A percentile compares a stretch with the other conserved stretches of the same genome.
These are phyloP conservation scores for Amborella trichopoda DNA, from an alignment of 164 flowering plant genomes.

Conservation along the genomic window DNA sequence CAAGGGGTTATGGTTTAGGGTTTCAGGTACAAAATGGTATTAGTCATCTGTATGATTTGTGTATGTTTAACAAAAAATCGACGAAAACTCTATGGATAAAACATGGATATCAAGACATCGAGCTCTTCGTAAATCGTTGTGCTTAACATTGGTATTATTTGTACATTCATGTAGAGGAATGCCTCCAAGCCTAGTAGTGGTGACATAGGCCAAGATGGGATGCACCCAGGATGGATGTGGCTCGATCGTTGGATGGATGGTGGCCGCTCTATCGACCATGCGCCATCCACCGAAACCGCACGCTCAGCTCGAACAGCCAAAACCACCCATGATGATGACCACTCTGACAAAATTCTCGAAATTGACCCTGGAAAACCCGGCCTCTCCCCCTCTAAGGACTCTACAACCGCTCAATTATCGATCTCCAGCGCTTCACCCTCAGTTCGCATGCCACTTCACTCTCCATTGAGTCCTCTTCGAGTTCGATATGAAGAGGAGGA, in stretches of 20 bases:
- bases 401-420: conserved; percentile 24
- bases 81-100: too few species aligned
- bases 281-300: conserved; percentile 8
- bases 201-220: conserved; percentile 13
- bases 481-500: conserved; percentile 19
- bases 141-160: too few species aligned
- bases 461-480: conserved; percentile 17
- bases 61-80: too few species aligned
- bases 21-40: too few species aligned
- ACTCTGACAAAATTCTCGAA: conserved; percentile 61
- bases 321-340: conserved; percentile 27
- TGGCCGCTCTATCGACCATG: conserved; percentile 14
- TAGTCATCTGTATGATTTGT: too few species aligned
- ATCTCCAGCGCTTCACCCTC: conserved; percentile 22
- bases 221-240: conserved; percentile 30
- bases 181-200: conserved; percentile 25
- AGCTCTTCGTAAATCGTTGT: too few species aligned
- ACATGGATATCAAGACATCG: too few species aligned
- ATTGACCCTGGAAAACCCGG: conserved; percentile 72
- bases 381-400: conserved; percentile 26
- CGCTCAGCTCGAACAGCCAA: neutral
- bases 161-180: conserved; percentile 31
- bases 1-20: too few species aligned
- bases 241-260: conserved; percentile 52
- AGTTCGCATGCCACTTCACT: conserved; percentile 17